Base-by-base conservation (phyloP, 116 monocot genomes). In the Papilionanthe hybrid region DNA sequence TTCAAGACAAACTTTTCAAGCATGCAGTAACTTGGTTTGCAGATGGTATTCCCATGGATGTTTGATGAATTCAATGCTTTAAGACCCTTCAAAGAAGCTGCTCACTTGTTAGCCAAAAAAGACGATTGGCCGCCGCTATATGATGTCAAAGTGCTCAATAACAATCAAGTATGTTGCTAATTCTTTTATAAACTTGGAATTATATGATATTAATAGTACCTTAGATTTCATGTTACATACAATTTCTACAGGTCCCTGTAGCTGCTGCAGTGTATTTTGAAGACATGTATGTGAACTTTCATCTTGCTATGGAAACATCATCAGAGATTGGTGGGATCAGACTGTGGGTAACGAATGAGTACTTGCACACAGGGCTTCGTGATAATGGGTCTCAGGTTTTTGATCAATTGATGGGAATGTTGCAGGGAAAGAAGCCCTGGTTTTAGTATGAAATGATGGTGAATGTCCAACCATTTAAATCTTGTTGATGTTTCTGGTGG, bases 1-100 rank as follows among this genome's bases (percentile, higher is more conserved):
- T 17, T 53, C 18, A 17, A 53, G 53, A 17, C 13, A 13, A 53
- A 17, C 18, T 4, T 53, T 53, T 53, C 53, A 53, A 11, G 13
- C 49, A 49, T 49, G 49, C 49, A 49, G 20, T 60, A 60, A 23
- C 22, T 5, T 73, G 42, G 71, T 53, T 27, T 28, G 20, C 85
- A 97, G 96, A 97, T 94, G 96, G 79, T 97, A 45, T 97, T 97
- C 85, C 96, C 96, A 22, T 97, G 94, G 91, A 92, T 97, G 88
- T 97, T 94, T 84, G 94, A 97, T 42, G 94, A 97, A 72, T 85
- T 92, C 41, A 82, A 86, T 86, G 89, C 91, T 65, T 78, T 94
- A 57, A 81, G 72, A 85, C 85, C 77, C 50, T 80, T 94, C 9
- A 97, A 92, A 80, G 92, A 94, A 89, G 86, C 88, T 85, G 94